A percentile compares a stretch with the other conserved stretches of the same genome.
Conservation (phyloP, 768 basidiomycete species). For the Boletus insuetus region DNA sequence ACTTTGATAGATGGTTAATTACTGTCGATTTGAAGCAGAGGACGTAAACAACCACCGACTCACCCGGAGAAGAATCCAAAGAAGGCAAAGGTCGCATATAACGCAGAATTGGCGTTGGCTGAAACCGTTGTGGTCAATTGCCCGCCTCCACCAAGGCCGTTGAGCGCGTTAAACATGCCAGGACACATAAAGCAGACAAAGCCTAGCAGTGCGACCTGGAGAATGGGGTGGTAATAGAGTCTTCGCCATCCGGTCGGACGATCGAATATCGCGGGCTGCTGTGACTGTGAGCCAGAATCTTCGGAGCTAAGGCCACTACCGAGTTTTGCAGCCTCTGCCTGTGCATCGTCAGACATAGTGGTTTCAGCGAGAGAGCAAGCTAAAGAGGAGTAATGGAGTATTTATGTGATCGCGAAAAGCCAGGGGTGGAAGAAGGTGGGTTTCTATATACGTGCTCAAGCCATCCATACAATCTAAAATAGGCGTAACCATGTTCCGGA, state of each 20-base stretch:
- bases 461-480: too few species aligned
- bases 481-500: too few species aligned
- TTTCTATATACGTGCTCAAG: neutral
- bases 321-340: slow-evolving; percentile 18
- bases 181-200: slow-evolving; percentile 58
- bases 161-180: slow-evolving; percentile 79
- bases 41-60: slow-evolving; percentile 6
- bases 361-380: neutral
- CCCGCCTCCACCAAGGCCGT: slow-evolving; percentile 78
- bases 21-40: neutral
- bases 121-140: slow-evolving; percentile 61
- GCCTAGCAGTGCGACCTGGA: slow-evolving; percentile 53
- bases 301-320: slow-evolving; percentile 15
- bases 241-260: slow-evolving; percentile 52
- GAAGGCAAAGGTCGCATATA: slow-evolving; percentile 64
- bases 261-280: slow-evolving; percentile 34
- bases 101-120: slow-evolving; percentile 65
- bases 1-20: slow-evolving; percentile 32
- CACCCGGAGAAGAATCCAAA: slow-evolving; percentile 72
- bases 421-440: neutral
- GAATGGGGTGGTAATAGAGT: slow-evolving; percentile 51
- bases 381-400: neutral
- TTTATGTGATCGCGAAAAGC: neutral
- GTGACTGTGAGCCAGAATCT: slow-evolving; percentile 15
- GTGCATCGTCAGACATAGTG: slow-evolving; percentile 23